A percentile compares a stretch with the other conserved stretches of the same genome.
Evolutionary conservation across 2,329 filamentous ascomycete genomes (phyloP).

Genomic region (Aspergillus aculeatus): DNA sequence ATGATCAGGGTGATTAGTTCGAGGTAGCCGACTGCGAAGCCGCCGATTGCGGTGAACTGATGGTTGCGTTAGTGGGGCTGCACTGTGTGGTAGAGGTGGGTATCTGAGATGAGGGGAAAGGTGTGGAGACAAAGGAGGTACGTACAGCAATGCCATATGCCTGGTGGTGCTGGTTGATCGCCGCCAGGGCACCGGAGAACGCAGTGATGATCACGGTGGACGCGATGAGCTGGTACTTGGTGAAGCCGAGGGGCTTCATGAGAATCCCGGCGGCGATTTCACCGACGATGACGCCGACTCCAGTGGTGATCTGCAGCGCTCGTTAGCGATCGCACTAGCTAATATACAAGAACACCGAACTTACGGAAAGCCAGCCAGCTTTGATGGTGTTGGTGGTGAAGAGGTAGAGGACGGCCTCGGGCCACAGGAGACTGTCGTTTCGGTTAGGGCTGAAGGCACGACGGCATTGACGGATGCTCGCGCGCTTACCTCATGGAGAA

Average conservation of each 20-base stretch:
- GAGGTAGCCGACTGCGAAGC: conserved; percentile 7
- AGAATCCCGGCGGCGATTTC: conserved; percentile 1
- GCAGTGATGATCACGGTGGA: conserved; percentile 2
- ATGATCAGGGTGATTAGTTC: conserved; percentile 5
- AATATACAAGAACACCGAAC: neutral
- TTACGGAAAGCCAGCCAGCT: conserved; percentile 1
- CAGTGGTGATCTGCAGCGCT: neutral
- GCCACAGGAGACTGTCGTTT: neutral
- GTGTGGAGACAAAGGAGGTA: neutral
- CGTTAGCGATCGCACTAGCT: neutral
- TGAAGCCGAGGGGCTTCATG: conserved; percentile 2
- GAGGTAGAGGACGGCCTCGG: neutral
- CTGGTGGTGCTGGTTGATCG: conserved; percentile 1
- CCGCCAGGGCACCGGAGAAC: conserved; percentile 3
- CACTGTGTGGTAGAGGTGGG: neutral
- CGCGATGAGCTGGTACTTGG: conserved; percentile 1
- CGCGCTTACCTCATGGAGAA: conserved; percentile 2
- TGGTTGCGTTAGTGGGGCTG: neutral
- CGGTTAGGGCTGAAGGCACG: neutral
- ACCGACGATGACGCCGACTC: neutral
- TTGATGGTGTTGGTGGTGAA: conserved; percentile 5
- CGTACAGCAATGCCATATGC: neutral
- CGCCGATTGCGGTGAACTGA: conserved; percentile 3
- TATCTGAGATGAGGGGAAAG: no score
- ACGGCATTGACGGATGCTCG: no score